Evolutionary conservation across 352 stramenopile species (phyloP).

Genomic region (Pythium monospermum): DNA sequence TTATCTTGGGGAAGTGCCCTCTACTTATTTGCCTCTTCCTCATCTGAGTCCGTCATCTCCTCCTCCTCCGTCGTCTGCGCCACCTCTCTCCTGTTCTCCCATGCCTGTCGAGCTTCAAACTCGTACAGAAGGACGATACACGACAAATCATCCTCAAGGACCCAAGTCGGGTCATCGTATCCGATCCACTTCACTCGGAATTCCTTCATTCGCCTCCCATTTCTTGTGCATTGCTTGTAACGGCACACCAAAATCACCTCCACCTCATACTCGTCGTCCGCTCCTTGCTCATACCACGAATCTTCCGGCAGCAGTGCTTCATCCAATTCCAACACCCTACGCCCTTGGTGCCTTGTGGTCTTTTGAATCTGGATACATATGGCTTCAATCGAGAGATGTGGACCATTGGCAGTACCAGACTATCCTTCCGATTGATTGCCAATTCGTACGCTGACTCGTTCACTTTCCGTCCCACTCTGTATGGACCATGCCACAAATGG

Average conservation of each 20-base stretch:
- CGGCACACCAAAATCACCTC: constrained; percentile 6
- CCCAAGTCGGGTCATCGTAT: constrained; percentile 19
- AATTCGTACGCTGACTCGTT: constrained; percentile 3
- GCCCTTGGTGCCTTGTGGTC: background rate
- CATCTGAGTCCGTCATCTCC: background rate
- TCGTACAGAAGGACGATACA: constrained; percentile 12
- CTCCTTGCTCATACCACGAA: constrained; percentile 5
- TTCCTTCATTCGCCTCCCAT: constrained; percentile 16
- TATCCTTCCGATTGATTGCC: constrained; percentile 1
- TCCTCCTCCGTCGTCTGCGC: constrained; percentile 8
- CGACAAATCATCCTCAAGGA: constrained; percentile 17
- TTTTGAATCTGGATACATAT: background rate
- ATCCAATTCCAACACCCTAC: constrained; percentile 17
- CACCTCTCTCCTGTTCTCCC: constrained; percentile 1
- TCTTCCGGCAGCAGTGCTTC: constrained; percentile 19
- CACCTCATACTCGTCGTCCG: constrained; percentile 12
- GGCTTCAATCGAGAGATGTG: constrained; percentile 15
- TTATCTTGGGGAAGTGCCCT: too few relatives aligned
- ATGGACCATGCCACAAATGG: constrained; percentile 23
- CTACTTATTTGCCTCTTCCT: background rate
- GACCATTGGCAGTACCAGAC: constrained; percentile 10
- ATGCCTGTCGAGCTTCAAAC: constrained; percentile 7
- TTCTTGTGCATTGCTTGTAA: background rate
- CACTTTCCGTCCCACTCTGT: constrained; percentile 5
- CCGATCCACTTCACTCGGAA: constrained; percentile 26